These are phyloP conservation scores for Gossypium raimondii DNA, from an alignment of 345 rosid genomes.

Conservation along the genomic window DNA sequence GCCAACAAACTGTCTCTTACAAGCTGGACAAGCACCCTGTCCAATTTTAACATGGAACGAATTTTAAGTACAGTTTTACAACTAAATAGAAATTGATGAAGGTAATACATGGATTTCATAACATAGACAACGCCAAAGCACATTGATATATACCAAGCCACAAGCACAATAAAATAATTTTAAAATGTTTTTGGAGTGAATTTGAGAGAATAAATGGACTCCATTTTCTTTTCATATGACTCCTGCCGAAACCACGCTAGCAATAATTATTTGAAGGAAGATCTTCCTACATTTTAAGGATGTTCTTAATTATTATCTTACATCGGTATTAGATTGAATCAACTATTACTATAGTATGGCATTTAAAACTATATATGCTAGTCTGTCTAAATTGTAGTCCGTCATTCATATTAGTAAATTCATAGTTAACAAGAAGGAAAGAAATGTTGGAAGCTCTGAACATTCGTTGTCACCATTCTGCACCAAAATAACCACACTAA, in stretches of 20 bases:
- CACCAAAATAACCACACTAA: neutral
- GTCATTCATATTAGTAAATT: neutral
- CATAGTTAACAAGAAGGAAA: neutral
- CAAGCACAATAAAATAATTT: neutral
- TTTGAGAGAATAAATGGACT: neutral
- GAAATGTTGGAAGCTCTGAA: neutral
- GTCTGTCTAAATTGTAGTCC: neutral
- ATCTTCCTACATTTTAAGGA: neutral
- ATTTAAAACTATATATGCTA: neutral
- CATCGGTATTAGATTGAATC: neutral
- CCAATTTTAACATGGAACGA: neutral
- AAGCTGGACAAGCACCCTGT: slow-evolving; percentile 92
- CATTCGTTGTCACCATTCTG: neutral
- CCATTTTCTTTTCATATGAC: neutral
- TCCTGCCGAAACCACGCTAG: neutral
- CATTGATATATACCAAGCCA: neutral
- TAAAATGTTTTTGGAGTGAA: neutral
- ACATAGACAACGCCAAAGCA: neutral
- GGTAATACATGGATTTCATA: neutral
- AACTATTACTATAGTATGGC: neutral
- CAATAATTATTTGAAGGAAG: neutral
- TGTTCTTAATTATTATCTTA: neutral
- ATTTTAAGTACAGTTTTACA: neutral
- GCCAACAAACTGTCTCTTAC: slow-evolving; percentile 83
- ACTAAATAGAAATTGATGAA: neutral